Evolutionary conservation across 176 grass and related monocot species (phyloP), one percentile per base, ranked within the genome.

Genomic region (Puccinellia tenuiflora): DNA sequence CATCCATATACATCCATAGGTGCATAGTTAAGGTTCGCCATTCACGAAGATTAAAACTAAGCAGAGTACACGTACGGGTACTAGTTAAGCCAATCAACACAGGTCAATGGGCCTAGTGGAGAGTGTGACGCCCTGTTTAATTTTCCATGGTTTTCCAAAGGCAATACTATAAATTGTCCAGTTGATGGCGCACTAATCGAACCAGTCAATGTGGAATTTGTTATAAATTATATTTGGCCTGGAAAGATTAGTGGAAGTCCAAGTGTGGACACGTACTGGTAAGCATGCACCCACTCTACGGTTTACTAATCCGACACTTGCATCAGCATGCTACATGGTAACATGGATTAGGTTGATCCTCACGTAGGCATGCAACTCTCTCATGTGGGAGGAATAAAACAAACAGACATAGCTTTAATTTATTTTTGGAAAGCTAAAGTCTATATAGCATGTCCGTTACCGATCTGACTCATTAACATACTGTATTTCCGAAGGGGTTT

Each of bases 271-370:
- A 56, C 43, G 59, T n/a, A n/a, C 80, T 75, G 75, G 66, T 50
- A 65, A 85, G 45, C 77, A 46, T 46, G 43, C 43, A 81, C 69
- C 89, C 85, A 88, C 70, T 77, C 22, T 47, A 61, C 30, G 40
- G 17, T 70, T 43, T 64, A 78, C 83, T 78, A 85, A 85, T 78
- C 48, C 5, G 17, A 11, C 54, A 54, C 21, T 75, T 75, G 68
- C 64, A 69, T 77, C 76, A 78, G 51, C 52, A 62, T 62, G 75
- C 68, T 68, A 62, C 68, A 68, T 75, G 80, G 18, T 75, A 83
- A 80, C 88, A 87, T 87, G 88, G 88, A 87, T 90, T 90, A 75
- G 84, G 88, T 87, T 84, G 75, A 76, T 87, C 80, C 85, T 87
- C 67, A 60, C 80, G 84, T 90, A 40, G 75, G 88, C 75, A 45